Percentiles rank a stretch among this genome's conserved stretches.
These are phyloP conservation scores for Aspergillus indologenus DNA, from an alignment of 495 filamentous ascomycete species.

Conservation along the genomic window DNA sequence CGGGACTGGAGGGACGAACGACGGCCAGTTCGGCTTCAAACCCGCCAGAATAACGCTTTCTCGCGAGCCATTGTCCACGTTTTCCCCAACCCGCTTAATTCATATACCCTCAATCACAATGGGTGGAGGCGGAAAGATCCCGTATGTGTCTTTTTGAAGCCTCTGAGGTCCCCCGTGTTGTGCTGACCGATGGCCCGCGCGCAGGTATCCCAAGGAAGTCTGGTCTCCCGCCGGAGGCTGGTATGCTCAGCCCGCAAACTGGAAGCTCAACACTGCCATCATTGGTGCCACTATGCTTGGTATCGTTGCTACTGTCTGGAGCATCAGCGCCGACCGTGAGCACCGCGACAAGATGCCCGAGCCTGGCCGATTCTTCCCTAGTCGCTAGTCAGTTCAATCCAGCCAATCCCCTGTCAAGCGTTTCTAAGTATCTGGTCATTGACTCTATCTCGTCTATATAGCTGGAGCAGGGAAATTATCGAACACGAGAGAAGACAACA, in stretches of 20 bases:
- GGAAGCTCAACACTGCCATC: conserved; percentile 91
- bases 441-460: conserved; percentile 33
- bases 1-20: conserved; percentile 23
- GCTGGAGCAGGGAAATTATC: conserved; percentile 89
- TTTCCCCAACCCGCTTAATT: conserved; percentile 22
- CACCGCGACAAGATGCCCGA: conserved; percentile 81
- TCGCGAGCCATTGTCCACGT: conserved; percentile 26
- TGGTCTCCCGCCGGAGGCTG: conserved; percentile 98
- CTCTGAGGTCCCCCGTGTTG: not conserved
- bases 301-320: conserved; percentile 71
- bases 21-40: conserved; percentile 37
- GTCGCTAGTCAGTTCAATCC: conserved; percentile 74
- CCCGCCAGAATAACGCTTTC: conserved; percentile 18
- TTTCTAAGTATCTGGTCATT: conserved; percentile 15
- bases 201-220: conserved; percentile 96
- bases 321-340: conserved; percentile 80
- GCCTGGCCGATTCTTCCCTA: conserved; percentile 84
- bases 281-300: conserved; percentile 69
- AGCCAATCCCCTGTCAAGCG: conserved; percentile 4
- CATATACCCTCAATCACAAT: conserved; percentile 38
- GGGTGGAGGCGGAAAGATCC: conserved; percentile 75
- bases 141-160: conserved; percentile 56
- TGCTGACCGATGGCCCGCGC: conserved; percentile 25
- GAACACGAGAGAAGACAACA: conserved; percentile 69
- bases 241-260: conserved; percentile 92